Conservation (phyloP, 495 filamentous ascomycete species). For the Emericellopsis terricola region DNA sequence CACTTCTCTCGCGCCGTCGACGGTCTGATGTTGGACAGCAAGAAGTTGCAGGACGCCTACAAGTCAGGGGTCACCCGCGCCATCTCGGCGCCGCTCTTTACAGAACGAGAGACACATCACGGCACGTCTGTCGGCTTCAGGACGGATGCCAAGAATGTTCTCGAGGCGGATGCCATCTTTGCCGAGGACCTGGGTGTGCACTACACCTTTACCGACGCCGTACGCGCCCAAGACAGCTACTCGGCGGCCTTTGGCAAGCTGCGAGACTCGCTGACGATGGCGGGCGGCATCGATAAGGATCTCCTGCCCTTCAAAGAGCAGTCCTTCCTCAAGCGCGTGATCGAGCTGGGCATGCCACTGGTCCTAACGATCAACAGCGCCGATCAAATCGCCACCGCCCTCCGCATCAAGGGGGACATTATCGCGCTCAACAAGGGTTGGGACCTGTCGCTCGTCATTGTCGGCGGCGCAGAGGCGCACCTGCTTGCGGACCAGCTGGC, state of each 20-base stretch:
- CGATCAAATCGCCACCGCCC: conserved; percentile 20
- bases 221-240: neutral
- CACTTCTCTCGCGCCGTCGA: conserved; percentile 27
- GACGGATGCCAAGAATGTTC: conserved; percentile 15
- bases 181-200: conserved; percentile 22
- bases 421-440: conserved; percentile 9
- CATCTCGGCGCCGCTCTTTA: conserved; percentile 23
- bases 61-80: conserved; percentile 27
- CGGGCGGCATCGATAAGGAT: conserved; percentile 11
- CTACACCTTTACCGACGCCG: conserved; percentile 17
- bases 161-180: conserved; percentile 19
- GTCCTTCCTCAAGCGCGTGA: conserved; percentile 18
- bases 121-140: conserved; percentile 28
- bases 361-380: conserved; percentile 26
- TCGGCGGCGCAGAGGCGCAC: conserved; percentile 30
- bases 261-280: conserved; percentile 20
- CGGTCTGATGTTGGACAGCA: conserved; percentile 22
- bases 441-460: conserved; percentile 19
- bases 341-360: conserved; percentile 16
- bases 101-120: conserved; percentile 14
- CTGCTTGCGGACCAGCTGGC: conserved; percentile 29
- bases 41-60: conserved; percentile 22
- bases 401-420: conserved; percentile 19
- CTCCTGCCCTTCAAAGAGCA: conserved; percentile 18
- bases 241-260: conserved; percentile 11